phyloP scores from a whole-genome alignment of 2,329 filamentous ascomycete genomes.

The Alternaria solani region DNA sequence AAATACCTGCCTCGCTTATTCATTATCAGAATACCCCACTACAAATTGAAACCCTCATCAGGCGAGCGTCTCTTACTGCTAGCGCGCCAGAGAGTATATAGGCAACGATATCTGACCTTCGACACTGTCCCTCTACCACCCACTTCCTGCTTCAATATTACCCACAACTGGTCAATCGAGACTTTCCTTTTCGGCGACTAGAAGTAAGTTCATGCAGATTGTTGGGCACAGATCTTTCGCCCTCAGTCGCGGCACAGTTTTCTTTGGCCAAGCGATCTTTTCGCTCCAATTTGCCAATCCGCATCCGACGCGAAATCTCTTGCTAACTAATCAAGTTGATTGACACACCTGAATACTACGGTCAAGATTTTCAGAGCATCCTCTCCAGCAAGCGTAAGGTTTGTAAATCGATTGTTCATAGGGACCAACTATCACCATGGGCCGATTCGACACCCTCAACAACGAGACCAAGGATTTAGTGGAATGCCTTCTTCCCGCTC shows the following conservation, averaged over 20 bases:
- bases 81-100: not conserved
- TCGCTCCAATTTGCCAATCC: not conserved
- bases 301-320: not conserved
- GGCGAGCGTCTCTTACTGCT: not conserved
- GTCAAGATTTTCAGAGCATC: not conserved
- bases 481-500: conserved; percentile 40
- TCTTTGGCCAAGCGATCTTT: not conserved
- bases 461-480: conserved; percentile 43
- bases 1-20: not conserved
- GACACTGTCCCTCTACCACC: conserved; percentile 1
- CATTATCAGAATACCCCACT: not conserved
- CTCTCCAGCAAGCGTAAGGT: not conserved
- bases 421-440: conserved; percentile 28
- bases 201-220: not conserved
- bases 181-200: not conserved
- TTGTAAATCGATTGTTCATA: too few relatives aligned
- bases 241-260: not conserved
- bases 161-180: not conserved
- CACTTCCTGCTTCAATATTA: not conserved
- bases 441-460: conserved; percentile 45
- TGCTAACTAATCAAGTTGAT: not conserved
- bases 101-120: not conserved
- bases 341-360: not conserved
- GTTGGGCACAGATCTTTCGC: not conserved
- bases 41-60: not conserved